Conservation (phyloP, 257 asterid species). For the Capsicum chinense region DNA sequence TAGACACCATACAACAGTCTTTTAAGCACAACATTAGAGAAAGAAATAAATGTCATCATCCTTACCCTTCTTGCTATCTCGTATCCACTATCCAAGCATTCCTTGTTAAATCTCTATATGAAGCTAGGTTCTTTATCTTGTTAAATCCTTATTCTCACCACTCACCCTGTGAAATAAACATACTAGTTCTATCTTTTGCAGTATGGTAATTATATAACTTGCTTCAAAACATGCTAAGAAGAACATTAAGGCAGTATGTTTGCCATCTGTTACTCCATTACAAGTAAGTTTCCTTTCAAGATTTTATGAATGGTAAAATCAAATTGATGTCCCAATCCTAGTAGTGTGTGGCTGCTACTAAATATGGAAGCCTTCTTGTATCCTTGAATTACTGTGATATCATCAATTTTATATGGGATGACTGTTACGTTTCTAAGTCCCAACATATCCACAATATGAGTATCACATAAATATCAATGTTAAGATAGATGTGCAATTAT, state of each 20-base stretch:
- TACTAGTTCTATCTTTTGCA: conserved; percentile 47
- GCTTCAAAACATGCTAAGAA: conserved; percentile 93
- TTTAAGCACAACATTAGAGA: neutral
- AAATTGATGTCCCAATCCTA: too few species aligned
- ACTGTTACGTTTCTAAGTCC: too few species aligned
- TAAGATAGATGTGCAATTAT: too few species aligned
- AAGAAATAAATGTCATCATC: neutral
- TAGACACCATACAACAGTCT: neutral
- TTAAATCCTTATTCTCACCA: conserved; percentile 13
- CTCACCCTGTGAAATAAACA: neutral
- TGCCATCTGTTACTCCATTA: conserved; percentile 77
- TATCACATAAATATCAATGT: too few species aligned
- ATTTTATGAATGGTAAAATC: conserved; percentile 26
- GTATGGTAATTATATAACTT: conserved; percentile 91
- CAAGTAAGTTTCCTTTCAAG: conserved; percentile 61
- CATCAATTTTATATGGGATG: too few species aligned
- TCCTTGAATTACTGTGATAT: too few species aligned
- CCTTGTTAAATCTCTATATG: neutral
- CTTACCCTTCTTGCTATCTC: neutral
- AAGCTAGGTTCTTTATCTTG: neutral
- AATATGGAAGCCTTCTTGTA: too few species aligned
- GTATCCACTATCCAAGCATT: neutral
- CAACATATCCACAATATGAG: too few species aligned
- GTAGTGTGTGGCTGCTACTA: too few species aligned
- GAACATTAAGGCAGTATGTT: conserved; percentile 85